These are phyloP conservation scores for Rhazya stricta DNA, from an alignment of 257 asterid species.

Conservation along the genomic window DNA sequence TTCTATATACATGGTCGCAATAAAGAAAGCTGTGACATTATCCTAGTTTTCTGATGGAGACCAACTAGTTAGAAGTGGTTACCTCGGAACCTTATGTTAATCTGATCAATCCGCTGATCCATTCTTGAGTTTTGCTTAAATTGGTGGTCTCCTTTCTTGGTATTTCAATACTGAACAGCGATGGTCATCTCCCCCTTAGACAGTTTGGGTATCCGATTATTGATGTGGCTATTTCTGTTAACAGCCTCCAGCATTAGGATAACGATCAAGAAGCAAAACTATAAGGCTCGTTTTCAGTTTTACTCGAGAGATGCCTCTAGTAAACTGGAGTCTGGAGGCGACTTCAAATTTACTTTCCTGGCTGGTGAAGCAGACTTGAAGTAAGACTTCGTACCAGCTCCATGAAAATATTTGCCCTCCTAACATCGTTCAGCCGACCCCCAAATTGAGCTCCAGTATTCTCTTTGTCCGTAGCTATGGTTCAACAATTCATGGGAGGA, in stretches of 20 bases:
- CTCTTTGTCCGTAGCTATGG: background rate
- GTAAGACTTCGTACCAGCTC: background rate
- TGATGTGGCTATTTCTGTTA: background rate
- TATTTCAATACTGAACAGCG: background rate
- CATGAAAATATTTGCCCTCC: background rate
- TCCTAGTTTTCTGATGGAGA: background rate
- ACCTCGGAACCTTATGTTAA: background rate
- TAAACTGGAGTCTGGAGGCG: too few relatives aligned
- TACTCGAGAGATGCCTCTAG: too few relatives aligned
- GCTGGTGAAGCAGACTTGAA: background rate
- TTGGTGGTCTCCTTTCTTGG: slow-evolving; percentile 4
- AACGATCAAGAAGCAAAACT: background rate
- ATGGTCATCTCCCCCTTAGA: background rate
- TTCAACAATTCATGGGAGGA: background rate
- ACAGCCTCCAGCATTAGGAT: background rate
- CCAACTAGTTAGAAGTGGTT: background rate
- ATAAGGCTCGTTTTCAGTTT: background rate
- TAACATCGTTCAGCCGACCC: background rate
- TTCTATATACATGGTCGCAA: background rate
- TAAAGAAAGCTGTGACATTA: background rate
- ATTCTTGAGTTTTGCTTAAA: background rate
- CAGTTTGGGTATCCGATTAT: background rate
- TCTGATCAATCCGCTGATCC: background rate
- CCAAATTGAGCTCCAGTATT: background rate
- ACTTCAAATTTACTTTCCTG: too few relatives aligned